Evolutionary conservation across 2,329 filamentous ascomycete species (phyloP).

Genomic region (Tolypocladium tundrense): DNA sequence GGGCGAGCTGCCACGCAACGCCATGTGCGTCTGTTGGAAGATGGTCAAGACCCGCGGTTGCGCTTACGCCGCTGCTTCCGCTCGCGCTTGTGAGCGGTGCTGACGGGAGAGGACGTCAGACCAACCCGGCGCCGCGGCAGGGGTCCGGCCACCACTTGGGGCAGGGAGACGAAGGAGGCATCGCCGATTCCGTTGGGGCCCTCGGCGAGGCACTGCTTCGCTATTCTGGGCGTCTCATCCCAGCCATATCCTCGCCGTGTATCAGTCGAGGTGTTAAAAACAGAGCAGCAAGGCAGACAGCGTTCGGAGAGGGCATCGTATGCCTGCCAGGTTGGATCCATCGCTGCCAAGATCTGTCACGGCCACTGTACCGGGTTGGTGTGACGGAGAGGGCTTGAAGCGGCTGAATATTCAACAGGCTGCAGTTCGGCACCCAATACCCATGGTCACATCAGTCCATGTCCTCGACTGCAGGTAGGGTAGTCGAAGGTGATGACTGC

Average conservation of each 20-base stretch:
- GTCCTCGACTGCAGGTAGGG: background rate
- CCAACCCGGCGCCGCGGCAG: background rate
- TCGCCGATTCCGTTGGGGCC: background rate
- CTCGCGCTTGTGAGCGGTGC: conserved; percentile 3
- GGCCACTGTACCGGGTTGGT: background rate
- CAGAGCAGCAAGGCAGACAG: background rate
- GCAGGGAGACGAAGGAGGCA: background rate
- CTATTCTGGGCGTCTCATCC: conserved; percentile 1
- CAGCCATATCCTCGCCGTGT: background rate
- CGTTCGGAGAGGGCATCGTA: background rate
- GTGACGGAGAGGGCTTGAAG: background rate
- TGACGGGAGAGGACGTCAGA: conserved; percentile 1
- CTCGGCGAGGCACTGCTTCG: background rate
- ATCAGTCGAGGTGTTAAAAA: background rate
- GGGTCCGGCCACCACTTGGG: background rate
- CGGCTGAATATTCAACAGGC: background rate
- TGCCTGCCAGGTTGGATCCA: background rate
- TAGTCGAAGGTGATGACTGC: background rate
- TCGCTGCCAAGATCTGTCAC: background rate
- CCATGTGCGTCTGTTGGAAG: background rate
- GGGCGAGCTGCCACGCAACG: background rate
- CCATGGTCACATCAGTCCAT: background rate
- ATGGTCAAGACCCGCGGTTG: background rate
- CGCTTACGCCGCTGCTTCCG: conserved; percentile 1
- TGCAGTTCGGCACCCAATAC: background rate